Conservation (phyloP, 176 grass and related monocot genomes). For the Guadua angustifolia region DNA sequence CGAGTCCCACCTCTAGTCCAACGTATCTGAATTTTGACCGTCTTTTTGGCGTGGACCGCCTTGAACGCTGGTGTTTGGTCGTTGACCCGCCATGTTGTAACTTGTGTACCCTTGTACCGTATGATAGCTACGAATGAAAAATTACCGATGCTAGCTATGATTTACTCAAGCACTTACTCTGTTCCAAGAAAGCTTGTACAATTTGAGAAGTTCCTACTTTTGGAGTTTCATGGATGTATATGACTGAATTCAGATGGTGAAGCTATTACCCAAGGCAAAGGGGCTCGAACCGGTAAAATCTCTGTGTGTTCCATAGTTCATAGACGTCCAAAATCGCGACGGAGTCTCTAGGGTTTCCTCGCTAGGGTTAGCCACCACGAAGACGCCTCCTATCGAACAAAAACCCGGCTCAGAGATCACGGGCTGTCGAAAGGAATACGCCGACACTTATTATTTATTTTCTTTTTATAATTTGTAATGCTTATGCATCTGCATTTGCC, state of each 20-base stretch:
- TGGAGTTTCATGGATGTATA: no score
- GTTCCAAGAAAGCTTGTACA: neutral
- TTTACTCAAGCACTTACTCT: neutral
- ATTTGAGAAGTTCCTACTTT: no score
- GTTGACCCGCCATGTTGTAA: neutral
- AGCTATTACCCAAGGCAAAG: no score
- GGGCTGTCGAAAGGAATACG: no score
- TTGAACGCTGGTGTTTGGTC: neutral
- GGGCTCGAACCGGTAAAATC: no score
- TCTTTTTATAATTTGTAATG: neutral
- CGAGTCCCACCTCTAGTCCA: no score
- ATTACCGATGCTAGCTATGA: neutral
- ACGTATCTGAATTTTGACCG: neutral
- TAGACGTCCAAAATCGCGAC: no score
- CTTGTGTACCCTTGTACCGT: neutral
- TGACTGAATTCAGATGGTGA: neutral
- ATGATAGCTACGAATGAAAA: neutral
- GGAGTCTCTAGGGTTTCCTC: no score
- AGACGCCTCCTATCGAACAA: no score
- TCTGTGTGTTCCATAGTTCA: no score
- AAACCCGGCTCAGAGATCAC: no score
- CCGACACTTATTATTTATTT: constrained; percentile 5
- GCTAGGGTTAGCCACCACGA: no score
- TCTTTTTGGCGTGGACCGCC: neutral
- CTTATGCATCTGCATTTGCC: constrained; percentile 25